Percentiles rank a stretch among this genome's conserved stretches.
Evolutionary conservation across 495 filamentous ascomycete species (phyloP).

Genomic region (Aeminium ludgeri): DNA sequence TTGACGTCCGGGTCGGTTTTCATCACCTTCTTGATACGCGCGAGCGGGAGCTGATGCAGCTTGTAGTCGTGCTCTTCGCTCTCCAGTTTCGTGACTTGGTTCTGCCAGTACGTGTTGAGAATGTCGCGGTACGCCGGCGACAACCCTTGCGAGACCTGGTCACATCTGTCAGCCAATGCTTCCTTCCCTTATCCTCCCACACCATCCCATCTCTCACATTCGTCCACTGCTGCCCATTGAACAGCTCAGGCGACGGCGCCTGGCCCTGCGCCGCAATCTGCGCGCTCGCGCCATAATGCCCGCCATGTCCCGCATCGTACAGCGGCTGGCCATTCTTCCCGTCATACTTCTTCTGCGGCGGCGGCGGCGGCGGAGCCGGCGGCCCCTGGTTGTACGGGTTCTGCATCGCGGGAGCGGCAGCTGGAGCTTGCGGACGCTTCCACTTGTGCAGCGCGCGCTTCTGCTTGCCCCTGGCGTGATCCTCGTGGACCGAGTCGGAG

Average conservation of each 20-base stretch:
- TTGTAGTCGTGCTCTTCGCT: slow-evolving; percentile 95
- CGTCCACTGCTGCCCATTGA: slow-evolving; percentile 84
- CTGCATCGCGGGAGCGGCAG: slow-evolving; percentile 3
- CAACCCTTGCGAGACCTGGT: slow-evolving; percentile 83
- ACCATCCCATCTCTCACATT: slow-evolving; percentile 45
- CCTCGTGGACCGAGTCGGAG: too few species aligned
- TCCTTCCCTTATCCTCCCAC: background rate
- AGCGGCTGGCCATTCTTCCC: slow-evolving; percentile 33
- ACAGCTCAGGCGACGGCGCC: slow-evolving; percentile 69
- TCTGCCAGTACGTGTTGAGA: slow-evolving; percentile 96
- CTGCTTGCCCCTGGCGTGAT: too few species aligned
- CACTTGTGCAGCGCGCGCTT: too few species aligned
- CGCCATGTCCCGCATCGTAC: slow-evolving; percentile 68
- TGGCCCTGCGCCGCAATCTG: slow-evolving; percentile 49
- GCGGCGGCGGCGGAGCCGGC: background rate
- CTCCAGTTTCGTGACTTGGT: slow-evolving; percentile 88
- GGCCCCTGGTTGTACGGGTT: slow-evolving; percentile 7
- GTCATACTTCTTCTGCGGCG: slow-evolving; percentile 20
- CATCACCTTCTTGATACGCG: slow-evolving; percentile 99
- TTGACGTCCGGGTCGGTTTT: slow-evolving; percentile 98
- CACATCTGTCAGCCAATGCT: too few species aligned
- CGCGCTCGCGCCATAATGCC: slow-evolving; percentile 66
- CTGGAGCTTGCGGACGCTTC: background rate
- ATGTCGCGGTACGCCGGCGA: slow-evolving; percentile 89
- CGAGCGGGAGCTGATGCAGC: slow-evolving; percentile 83